phyloP scores from a whole-genome alignment of 2,329 filamentous ascomycete species.

The Pseudogymnoascus sp. region DNA sequence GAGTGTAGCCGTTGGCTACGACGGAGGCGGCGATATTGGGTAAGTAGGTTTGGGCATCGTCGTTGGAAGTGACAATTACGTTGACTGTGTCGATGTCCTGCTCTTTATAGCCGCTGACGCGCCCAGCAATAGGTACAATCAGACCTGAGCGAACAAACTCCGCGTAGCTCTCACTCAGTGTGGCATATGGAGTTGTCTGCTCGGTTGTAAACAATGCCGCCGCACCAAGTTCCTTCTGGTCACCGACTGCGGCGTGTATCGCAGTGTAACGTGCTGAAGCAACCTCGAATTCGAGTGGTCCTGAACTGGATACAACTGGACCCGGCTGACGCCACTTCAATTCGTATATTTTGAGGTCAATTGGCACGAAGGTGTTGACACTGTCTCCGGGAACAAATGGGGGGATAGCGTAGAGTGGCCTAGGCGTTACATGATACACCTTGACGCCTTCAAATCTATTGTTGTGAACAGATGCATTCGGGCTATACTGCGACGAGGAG shows the following conservation, averaged over 20 bases:
- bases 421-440: not conserved
- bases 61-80: slow-evolving; percentile 24
- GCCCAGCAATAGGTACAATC: slow-evolving; percentile 17
- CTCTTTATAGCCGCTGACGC: slow-evolving; percentile 1
- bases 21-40: slow-evolving; percentile 59
- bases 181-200: slow-evolving; percentile 16
- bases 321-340: slow-evolving; percentile 51
- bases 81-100: not conserved
- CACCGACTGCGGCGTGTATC: slow-evolving; percentile 41
- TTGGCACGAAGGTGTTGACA: slow-evolving; percentile 53
- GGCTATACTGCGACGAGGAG: slow-evolving; percentile 29
- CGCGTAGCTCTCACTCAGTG: slow-evolving; percentile 19
- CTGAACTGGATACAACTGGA: slow-evolving; percentile 56
- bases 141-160: slow-evolving; percentile 18
- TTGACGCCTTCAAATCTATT: not conserved
- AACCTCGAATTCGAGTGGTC: slow-evolving; percentile 53
- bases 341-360: slow-evolving; percentile 69
- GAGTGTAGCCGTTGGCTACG: slow-evolving; percentile 68
- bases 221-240: slow-evolving; percentile 9
- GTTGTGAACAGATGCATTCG: not conserved
- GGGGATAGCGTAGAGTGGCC: not conserved
- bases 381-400: not conserved
- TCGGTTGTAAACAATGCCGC: slow-evolving; percentile 11
- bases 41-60: slow-evolving; percentile 31
- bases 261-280: slow-evolving; percentile 48